Evolutionary conservation across 495 filamentous ascomycete species (phyloP).

Genomic region (Paragyromitra xinjiangensis): DNA sequence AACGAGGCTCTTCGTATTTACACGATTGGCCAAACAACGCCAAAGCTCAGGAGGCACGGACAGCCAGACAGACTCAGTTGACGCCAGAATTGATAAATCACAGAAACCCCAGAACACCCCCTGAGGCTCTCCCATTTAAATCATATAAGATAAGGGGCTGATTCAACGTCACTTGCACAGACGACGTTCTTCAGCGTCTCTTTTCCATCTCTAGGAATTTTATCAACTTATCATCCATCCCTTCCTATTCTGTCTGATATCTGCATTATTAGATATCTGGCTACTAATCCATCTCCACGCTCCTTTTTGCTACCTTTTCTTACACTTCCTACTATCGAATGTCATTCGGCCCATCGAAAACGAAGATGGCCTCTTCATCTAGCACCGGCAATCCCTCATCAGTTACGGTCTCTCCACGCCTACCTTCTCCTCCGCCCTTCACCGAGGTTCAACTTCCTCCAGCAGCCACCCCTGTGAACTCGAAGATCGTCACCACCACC

Average conservation of each 20-base stretch:
- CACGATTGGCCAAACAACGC: constrained; percentile 38
- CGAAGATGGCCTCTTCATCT: constrained; percentile 48
- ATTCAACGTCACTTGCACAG: constrained; percentile 11
- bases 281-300: constrained; percentile 17
- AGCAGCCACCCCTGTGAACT: constrained; percentile 65
- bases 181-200: constrained; percentile 2
- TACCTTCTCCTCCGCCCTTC: constrained; percentile 57
- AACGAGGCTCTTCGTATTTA: constrained; percentile 6
- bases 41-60: constrained; percentile 30
- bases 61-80: neutral
- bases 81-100: constrained; percentile 1
- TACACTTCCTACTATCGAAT: constrained; percentile 36
- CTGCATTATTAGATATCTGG: constrained; percentile 8
- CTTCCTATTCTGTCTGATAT: constrained; percentile 1
- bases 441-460: constrained; percentile 56
- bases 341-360: constrained; percentile 49
- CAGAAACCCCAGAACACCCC: constrained; percentile 10
- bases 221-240: constrained; percentile 20
- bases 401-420: constrained; percentile 51
- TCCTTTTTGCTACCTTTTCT: constrained; percentile 24
- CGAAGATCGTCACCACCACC: constrained; percentile 67
- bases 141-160: constrained; percentile 27
- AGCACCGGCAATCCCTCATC: constrained; percentile 36
- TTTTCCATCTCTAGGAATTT: neutral
- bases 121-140: constrained; percentile 12